phyloP scores from a whole-genome alignment of 1,284 basidiomycete genomes.

The Takashimella koratensis region DNA sequence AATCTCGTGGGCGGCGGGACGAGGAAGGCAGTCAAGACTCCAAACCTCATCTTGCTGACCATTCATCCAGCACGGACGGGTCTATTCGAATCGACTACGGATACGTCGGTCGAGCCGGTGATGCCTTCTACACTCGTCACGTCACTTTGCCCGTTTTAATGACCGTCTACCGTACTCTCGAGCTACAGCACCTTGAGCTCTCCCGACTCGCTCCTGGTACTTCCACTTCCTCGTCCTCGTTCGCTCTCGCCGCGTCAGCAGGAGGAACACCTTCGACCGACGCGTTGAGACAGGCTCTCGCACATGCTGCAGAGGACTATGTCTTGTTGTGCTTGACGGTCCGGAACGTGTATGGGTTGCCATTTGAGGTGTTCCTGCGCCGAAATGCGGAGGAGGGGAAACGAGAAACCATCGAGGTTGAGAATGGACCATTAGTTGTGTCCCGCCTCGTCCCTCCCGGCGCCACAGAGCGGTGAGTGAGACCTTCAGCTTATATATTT shows the following conservation, averaged over 20 bases:
- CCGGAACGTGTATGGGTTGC: conserved; percentile 78
- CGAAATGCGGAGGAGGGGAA: conserved; percentile 50
- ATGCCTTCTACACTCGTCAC: conserved; percentile 72
- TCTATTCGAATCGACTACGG: conserved; percentile 81
- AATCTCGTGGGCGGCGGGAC: no score
- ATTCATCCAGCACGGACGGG: conserved; percentile 65
- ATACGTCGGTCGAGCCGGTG: conserved; percentile 54
- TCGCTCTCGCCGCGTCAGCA: no score
- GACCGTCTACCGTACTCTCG: conserved; percentile 88
- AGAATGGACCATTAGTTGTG: conserved; percentile 45
- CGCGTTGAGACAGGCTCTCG: conserved; percentile 34
- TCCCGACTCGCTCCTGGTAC: conserved; percentile 4
- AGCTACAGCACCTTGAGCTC: conserved; percentile 58
- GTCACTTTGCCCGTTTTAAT: conserved; percentile 78
- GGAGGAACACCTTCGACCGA: conserved; percentile 24
- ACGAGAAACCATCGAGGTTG: background rate
- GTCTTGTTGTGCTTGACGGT: conserved; percentile 84
- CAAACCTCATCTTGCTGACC: no score
- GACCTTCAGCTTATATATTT: background rate
- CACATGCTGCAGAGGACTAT: conserved; percentile 61
- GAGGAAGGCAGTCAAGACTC: no score
- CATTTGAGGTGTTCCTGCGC: conserved; percentile 79
- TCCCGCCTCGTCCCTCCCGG: conserved; percentile 72
- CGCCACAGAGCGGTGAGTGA: conserved; percentile 67
- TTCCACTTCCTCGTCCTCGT: background rate